Evolutionary conservation across 306 rosid genomes (phyloP), one percentile per base, ranked within the genome.

Genomic region (Mucuna pruriens): DNA sequence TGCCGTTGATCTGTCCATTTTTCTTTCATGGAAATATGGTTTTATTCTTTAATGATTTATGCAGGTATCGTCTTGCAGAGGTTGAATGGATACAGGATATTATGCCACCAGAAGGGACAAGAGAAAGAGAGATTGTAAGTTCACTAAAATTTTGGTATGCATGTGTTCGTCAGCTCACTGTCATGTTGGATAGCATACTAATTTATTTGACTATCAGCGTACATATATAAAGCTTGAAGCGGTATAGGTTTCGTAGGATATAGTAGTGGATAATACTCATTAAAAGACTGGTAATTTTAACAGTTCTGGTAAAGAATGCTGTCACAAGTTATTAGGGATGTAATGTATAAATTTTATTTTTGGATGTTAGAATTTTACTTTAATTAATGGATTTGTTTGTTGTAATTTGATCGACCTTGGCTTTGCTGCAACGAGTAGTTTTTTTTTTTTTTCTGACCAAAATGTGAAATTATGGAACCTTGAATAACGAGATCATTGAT

Each of bases 61-160:
- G 52, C 92, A 95, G 99, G 63, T 95, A 95, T 81, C 97, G 99
- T 64, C 93, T 95, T 84, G 98, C 97, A 57, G 93, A 95, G 87
- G 88, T 93, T 76, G 97, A 95, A 86, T 95, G 98, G 98, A 81
- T 89, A 57, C 88, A 88, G 12, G 99, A 95, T 82, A 78, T 82
- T 65, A 76, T 25, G 82, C 93, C 94, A 9, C 76, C 87, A 6
- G 93, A 89, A 86, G 98, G 98, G 75, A 76, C 96, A 73, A 71
- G n/a, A 75, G 98, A 92, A 76, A 92, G 88, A 87, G 84, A 79
- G 34, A 90, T 74, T 26, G 99, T 91, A 85, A 90, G 90, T 84
- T 86, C 73, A 33, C 82, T 67, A 11, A 36, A 60, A 40, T 49
- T 75, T 66, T 75, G 68, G 29, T 84, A 84, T 80, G 15, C 62